phyloP scores from a whole-genome alignment of 257 asterid species.

The Coffea eugenioides region DNA sequence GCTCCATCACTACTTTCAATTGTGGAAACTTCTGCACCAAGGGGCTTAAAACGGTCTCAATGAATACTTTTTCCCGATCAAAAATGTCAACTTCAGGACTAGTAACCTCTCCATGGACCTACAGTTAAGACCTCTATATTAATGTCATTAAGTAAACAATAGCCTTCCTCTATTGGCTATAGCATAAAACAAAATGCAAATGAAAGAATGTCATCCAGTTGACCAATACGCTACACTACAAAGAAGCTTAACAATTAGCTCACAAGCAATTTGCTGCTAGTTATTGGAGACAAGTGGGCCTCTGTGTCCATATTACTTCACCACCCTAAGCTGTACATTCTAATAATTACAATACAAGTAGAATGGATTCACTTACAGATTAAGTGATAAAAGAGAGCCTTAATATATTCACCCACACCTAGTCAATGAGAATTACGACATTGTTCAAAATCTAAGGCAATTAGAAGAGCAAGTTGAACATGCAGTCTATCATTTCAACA shows the following conservation, averaged over 20 bases:
- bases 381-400: background rate
- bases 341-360: background rate
- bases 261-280: background rate
- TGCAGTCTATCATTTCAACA: background rate
- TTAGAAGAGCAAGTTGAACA: background rate
- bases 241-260: background rate
- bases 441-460: background rate
- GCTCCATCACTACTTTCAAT: constrained; percentile 94
- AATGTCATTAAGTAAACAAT: constrained; percentile 5
- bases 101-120: constrained; percentile 99
- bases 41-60: constrained; percentile 68
- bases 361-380: background rate
- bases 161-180: too few relatives aligned
- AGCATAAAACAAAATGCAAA: background rate
- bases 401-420: background rate
- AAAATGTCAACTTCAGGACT: constrained; percentile 76
- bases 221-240: background rate
- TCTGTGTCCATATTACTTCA: background rate
- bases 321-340: too few relatives aligned
- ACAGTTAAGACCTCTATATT: constrained; percentile 11
- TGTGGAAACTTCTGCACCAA: constrained; percentile 64
- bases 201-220: background rate
- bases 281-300: background rate
- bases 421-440: background rate
- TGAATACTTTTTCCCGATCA: constrained; percentile 91